These are phyloP conservation scores for Bacidia rubella DNA, from an alignment of 495 filamentous ascomycete genomes.

Conservation along the genomic window DNA sequence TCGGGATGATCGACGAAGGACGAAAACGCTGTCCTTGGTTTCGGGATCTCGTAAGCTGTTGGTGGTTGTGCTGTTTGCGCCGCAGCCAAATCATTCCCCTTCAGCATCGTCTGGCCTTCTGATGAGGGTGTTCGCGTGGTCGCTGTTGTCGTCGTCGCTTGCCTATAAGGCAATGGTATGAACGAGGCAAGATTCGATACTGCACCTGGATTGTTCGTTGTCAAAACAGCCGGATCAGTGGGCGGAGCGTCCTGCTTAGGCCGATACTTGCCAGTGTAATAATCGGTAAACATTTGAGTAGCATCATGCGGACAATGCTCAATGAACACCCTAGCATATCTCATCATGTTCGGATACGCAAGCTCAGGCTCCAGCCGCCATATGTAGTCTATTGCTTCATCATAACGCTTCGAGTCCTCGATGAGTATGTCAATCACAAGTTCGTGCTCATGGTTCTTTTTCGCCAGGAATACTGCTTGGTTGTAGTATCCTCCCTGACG, in stretches of 20 bases:
- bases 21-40: constrained; percentile 84
- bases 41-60: constrained; percentile 40
- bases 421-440: constrained; percentile 90
- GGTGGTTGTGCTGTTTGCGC: constrained; percentile 22
- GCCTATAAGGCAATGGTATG: constrained; percentile 80
- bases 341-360: constrained; percentile 83
- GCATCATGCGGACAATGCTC: constrained; percentile 68
- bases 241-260: constrained; percentile 49
- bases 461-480: constrained; percentile 88
- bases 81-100: constrained; percentile 20
- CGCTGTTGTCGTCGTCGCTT: constrained; percentile 34
- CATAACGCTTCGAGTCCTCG: constrained; percentile 82
- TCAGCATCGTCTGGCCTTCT: constrained; percentile 19
- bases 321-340: constrained; percentile 80
- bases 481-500: constrained; percentile 96
- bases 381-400: constrained; percentile 80
- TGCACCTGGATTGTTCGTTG: constrained; percentile 51
- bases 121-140: constrained; percentile 18
- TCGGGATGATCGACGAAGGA: constrained; percentile 89
- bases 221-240: constrained; percentile 34
- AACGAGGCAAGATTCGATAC: constrained; percentile 72
- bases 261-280: constrained; percentile 75
- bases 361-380: constrained; percentile 73
- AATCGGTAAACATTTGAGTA: constrained; percentile 78
- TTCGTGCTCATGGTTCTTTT: constrained; percentile 86